Evolutionary conservation across 108 stramenopile genomes (phyloP).

Genomic region (Fragilariopsis cylindrus): DNA sequence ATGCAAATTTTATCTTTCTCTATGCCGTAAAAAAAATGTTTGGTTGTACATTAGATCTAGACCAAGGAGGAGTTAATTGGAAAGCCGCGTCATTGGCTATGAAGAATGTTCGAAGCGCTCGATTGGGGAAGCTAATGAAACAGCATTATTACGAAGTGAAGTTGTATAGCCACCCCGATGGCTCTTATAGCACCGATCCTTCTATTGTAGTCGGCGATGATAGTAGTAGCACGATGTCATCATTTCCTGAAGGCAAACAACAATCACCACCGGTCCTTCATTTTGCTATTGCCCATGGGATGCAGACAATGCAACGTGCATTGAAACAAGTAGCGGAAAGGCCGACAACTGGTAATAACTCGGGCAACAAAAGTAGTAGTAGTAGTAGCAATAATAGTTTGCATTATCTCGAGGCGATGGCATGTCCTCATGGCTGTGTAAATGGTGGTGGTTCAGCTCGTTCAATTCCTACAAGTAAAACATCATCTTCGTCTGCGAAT

Average conservation of each 20-base stretch:
- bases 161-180: conserved; percentile 57
- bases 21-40: conserved; percentile 70
- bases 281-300: conserved; percentile 96
- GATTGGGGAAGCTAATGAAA: conserved; percentile 42
- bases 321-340: conserved; percentile 47
- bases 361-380: background rate
- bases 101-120: conserved; percentile 29
- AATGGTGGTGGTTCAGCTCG: conserved; percentile 92
- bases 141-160: conserved; percentile 59
- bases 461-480: conserved; percentile 19
- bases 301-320: conserved; percentile 94
- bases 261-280: conserved; percentile 52
- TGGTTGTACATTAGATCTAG: conserved; percentile 30
- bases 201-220: background rate
- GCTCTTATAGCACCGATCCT: conserved; percentile 39
- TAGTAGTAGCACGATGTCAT: background rate
- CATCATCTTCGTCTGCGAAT: conserved; percentile 12
- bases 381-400: conserved; percentile 27
- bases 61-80: conserved; percentile 50
- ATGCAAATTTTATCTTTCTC: conserved; percentile 80
- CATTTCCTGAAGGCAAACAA: background rate
- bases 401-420: conserved; percentile 97
- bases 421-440: conserved; percentile 91
- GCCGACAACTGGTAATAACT: conserved; percentile 12
- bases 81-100: conserved; percentile 16